Evolutionary conservation across 192 early-diverging fungal genomes (phyloP), one percentile per base, ranked within the genome.

Genomic region (Coemansia sp.): DNA sequence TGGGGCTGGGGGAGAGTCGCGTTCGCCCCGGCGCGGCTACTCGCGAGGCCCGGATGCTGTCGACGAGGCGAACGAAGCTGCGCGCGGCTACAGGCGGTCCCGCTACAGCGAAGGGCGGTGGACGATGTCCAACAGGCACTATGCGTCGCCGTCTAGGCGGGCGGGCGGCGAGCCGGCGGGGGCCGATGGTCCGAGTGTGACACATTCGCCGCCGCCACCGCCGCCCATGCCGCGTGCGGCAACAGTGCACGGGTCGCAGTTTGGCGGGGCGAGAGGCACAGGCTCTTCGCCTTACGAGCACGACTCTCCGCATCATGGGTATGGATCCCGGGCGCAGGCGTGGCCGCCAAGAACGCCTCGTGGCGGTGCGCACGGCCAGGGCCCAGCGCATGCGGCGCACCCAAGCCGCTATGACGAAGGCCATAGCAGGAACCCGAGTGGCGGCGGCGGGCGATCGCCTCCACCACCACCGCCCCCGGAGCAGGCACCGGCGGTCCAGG

Each of bases 241-340:
- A 2, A 56, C 53, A 4, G 16, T 30, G 2, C 65, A 60, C 26
- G 39, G 32, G 21, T 44, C 47, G 20, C 32, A 23, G 7, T 34
- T 36, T 25, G 56, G 44, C 27, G 17, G 18, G n/a, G 18, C 44
- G 5, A n/a, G n/a, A 26, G 29, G 51, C 35, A 28, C 26, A 11
- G 38, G 16, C 16, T 39, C 57, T 34, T 49, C 57, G 7, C 19
- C 28, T 2, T 54, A 51, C 4, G 42, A 41, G 19, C 36, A 64
- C 12, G 61, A 54, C 20, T 55, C 61, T 43, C 42, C 61, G 17
- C 55, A 64, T 27, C 61, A 49, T 5, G 38, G 38, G 12, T 72
- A 60, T 21, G 45, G 56, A 19, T 38, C 55, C 13, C 56, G 57
- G 23, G n/a, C 44, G 19, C 25, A 51, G 18, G 44, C 60, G 38